phyloP scores from a whole-genome alignment of 139 green algal species.

The Microglena sp. region DNA sequence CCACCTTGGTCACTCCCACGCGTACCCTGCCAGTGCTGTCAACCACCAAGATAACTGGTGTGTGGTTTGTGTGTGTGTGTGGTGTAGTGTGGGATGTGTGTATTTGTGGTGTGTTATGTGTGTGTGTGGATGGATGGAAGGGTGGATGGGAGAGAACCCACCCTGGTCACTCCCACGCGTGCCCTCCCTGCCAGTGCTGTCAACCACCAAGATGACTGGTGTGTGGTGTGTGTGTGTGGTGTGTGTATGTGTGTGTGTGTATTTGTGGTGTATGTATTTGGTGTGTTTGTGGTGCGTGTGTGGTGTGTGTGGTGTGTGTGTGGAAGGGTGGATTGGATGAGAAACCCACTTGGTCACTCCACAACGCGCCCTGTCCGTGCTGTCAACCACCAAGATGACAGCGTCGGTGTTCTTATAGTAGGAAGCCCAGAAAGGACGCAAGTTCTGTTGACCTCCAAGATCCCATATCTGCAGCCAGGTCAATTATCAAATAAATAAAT shows the following conservation, averaged over 20 bases:
- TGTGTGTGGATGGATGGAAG: not conserved
- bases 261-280: not conserved
- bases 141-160: not conserved
- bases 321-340: no score
- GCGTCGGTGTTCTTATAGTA: constrained; percentile 82
- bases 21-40: constrained; percentile 80
- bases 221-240: constrained; percentile 32
- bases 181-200: constrained; percentile 77
- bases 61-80: no score
- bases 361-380: constrained; percentile 72
- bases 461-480: constrained; percentile 35
- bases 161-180: constrained; percentile 60
- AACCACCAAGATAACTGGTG: constrained; percentile 48
- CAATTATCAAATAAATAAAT: no score
- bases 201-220: constrained; percentile 57
- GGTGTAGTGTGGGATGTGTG: no score
- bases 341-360: constrained; percentile 60
- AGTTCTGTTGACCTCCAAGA: constrained; percentile 76
- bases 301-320: no score
- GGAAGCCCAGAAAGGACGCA: constrained; percentile 76
- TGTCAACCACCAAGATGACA: constrained; percentile 69
- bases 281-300: constrained; percentile 1
- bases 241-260: constrained; percentile 3
- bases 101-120: not conserved
- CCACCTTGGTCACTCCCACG: constrained; percentile 61